Percentiles rank a stretch among this genome's conserved stretches.
Conservation (phyloP, 257 asterid species). For the Nicotiana tabacum region DNA sequence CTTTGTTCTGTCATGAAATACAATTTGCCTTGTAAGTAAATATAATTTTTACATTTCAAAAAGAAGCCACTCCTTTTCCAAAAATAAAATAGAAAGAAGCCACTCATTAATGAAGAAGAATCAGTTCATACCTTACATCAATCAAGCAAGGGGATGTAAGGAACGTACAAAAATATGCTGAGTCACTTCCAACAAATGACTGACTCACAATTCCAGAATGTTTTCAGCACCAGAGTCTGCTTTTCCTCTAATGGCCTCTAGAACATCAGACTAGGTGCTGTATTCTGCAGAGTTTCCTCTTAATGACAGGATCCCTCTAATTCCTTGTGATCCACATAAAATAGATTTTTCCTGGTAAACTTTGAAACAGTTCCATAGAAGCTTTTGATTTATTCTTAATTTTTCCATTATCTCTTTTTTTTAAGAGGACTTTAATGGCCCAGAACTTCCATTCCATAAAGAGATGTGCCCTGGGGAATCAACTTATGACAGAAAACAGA, state of each 20-base stretch:
- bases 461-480: not conserved
- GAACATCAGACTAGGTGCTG: not conserved
- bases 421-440: not conserved
- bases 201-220: not conserved
- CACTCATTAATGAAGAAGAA: too few species aligned
- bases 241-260: not conserved
- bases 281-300: not conserved
- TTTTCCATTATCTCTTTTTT: not conserved
- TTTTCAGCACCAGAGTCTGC: not conserved
- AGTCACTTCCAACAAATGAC: not conserved
- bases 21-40: not conserved
- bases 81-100: not conserved
- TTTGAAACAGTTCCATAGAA: not conserved
- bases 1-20: too few species aligned
- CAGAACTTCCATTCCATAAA: not conserved
- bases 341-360: not conserved
- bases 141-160: not conserved
- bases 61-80: not conserved
- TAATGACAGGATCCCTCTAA: not conserved
- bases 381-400: not conserved
- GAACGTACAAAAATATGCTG: not conserved
- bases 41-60: not conserved
- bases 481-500: not conserved
- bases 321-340: not conserved
- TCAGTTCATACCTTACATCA: not conserved